Evolutionary conservation across 1,139 yeast species (phyloP).

Genomic region (Diutina pseudorugosa): DNA sequence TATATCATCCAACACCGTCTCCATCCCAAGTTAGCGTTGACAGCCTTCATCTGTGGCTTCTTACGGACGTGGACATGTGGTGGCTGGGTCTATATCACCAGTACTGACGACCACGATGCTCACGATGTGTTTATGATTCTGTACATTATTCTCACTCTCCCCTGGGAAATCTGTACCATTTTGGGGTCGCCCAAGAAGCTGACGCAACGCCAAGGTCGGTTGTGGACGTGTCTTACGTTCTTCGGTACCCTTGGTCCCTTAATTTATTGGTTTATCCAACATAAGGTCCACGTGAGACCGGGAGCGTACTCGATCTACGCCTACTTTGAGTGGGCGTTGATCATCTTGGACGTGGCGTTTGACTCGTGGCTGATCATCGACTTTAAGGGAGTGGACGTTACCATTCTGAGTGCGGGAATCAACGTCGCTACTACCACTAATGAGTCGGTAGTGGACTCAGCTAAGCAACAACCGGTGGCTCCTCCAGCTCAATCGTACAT

Average conservation of each 20-base stretch:
- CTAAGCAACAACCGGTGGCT: neutral
- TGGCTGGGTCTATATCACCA: conserved; percentile 96
- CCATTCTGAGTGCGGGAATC: neutral
- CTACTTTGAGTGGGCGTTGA: conserved; percentile 86
- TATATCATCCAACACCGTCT: conserved; percentile 31
- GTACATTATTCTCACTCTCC: conserved; percentile 78
- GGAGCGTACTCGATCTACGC: conserved; percentile 97
- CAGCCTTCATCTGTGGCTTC: conserved; percentile 46
- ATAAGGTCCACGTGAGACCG: conserved; percentile 72
- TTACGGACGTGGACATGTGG: conserved; percentile 89
- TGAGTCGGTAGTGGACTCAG: neutral
- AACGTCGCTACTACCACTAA: neutral
- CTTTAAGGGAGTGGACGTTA: conserved; percentile 20
- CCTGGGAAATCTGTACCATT: conserved; percentile 71
- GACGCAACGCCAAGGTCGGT: conserved; percentile 39
- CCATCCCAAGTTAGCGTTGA: conserved; percentile 15
- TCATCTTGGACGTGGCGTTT: conserved; percentile 69
- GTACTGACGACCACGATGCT: conserved; percentile 93
- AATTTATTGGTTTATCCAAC: conserved; percentile 83
- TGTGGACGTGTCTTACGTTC: conserved; percentile 43
- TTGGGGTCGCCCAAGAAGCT: conserved; percentile 38
- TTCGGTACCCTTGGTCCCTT: conserved; percentile 68
- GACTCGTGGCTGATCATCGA: conserved; percentile 73
- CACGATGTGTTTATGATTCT: conserved; percentile 93
- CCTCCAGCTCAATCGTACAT: neutral